These are phyloP conservation scores for Aspergillus thermomutatus DNA, from an alignment of 2,329 filamentous ascomycete species.

Conservation along the genomic window DNA sequence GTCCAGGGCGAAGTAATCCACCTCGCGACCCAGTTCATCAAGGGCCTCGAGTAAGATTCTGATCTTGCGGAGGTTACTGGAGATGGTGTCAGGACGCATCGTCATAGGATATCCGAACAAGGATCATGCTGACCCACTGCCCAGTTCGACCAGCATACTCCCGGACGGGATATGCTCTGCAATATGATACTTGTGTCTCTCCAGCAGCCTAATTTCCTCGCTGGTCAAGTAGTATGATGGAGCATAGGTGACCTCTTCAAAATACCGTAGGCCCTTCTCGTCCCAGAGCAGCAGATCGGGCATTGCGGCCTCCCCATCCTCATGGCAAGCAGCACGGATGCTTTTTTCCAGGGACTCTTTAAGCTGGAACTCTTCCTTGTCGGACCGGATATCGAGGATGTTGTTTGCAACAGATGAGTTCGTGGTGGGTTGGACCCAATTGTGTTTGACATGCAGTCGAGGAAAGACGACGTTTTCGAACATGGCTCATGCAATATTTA, in stretches of 20 bases:
- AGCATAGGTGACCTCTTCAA: constrained; percentile 26
- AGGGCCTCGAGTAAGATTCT: constrained; percentile 75
- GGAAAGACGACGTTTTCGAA: not conserved
- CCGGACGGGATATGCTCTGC: constrained; percentile 2
- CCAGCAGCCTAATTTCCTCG: constrained; percentile 5
- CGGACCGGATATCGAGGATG: constrained; percentile 10
- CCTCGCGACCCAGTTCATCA: constrained; percentile 65
- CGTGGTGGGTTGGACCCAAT: not conserved
- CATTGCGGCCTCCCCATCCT: constrained; percentile 10
- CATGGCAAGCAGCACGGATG: constrained; percentile 2
- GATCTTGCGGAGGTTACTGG: constrained; percentile 67
- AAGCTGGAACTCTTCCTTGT: constrained; percentile 4
- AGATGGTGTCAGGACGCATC: constrained; percentile 43
- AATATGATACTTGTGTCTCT: constrained; percentile 5
- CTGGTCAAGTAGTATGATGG: constrained; percentile 7
- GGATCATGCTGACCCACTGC: constrained; percentile 8
- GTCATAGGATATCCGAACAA: not conserved
- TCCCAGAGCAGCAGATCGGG: constrained; percentile 26
- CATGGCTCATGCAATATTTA: not conserved
- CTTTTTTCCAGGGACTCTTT: constrained; percentile 2
- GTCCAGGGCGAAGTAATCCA: constrained; percentile 86
- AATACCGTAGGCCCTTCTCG: constrained; percentile 20
- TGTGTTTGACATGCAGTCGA: not conserved
- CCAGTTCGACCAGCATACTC: constrained; percentile 9
- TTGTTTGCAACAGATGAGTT: not conserved